phyloP scores from a whole-genome alignment of 2,329 filamentous ascomycete species.

The Calycina marina region DNA sequence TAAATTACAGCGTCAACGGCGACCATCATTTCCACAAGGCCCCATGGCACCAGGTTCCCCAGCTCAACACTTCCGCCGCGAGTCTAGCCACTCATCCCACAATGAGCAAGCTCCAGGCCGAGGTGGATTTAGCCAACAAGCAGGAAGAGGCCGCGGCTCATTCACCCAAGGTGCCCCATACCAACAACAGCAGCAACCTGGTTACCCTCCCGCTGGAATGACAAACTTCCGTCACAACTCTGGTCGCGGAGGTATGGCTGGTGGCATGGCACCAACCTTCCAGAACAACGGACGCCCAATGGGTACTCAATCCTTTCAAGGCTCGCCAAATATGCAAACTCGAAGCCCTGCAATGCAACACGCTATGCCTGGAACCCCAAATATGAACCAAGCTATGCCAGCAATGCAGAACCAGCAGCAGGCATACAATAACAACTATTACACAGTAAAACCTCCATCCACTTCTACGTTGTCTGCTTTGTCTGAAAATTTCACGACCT shows the following conservation, averaged over 20 bases:
- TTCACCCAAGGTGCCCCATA: slow-evolving; percentile 34
- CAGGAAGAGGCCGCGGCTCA: slow-evolving; percentile 42
- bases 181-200: slow-evolving; percentile 36
- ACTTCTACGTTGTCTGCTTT: too few species aligned
- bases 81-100: slow-evolving; percentile 74
- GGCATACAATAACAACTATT: slow-evolving; percentile 29
- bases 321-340: slow-evolving; percentile 50
- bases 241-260: slow-evolving; percentile 28
- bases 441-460: too few species aligned
- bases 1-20: too few species aligned
- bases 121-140: slow-evolving; percentile 35
- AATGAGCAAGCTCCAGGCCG: slow-evolving; percentile 44
- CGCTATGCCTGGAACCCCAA: slow-evolving; percentile 53
- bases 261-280: slow-evolving; percentile 31
- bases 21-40: slow-evolving; percentile 46
- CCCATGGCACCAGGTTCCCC: slow-evolving; percentile 46
- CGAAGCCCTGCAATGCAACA: slow-evolving; percentile 51
- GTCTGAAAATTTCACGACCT: slow-evolving; percentile 10
- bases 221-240: slow-evolving; percentile 26
- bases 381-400: slow-evolving; percentile 52
- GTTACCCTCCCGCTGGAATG: slow-evolving; percentile 13
- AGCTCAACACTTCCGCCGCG: slow-evolving; percentile 65
- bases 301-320: slow-evolving; percentile 36
- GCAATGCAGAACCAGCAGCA: slow-evolving; percentile 36
- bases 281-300: slow-evolving; percentile 28